Base-by-base conservation (phyloP, 345 rosid species). In the Hirschfeldia incana region DNA sequence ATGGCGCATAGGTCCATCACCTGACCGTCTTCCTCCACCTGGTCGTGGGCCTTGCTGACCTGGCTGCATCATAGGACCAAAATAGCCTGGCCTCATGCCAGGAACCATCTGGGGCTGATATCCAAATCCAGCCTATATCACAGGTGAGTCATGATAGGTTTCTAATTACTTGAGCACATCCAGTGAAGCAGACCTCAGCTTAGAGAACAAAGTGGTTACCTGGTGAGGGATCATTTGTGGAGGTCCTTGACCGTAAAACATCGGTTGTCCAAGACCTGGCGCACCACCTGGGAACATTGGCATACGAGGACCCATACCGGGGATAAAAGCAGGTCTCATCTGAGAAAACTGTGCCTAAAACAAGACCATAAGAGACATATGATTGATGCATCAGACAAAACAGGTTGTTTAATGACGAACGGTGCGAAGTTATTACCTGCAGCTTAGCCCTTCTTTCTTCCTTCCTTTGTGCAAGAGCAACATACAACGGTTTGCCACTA, bases 21-120 rank as follows among this genome's bases (percentile, higher is more conserved):
- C 95, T 27, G 90, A 80, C 46, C 94, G 85, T 76, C 98, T 85
- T 17, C 96, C 94, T 17, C 96, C 94, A 57, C 96, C 91, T 73
- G 96, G 93, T 30, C 94, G 92, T 75, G 86, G 97, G 5, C 92
- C 90, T 81, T 90, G 98, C 79, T 91, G 99, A 11, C 97, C 96
- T 69, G 86, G 97, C 84, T 87, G 98, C 79, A 89, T 97, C 97
- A 92, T 91, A 0, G 97, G 97, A 46, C 92, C 85, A 6, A 70
- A 82, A 65, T 42, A 78, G 70, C 46, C 67, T 59, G 85, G 85
- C 77, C 95, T 87, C 97, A 94, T 90, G 21, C 97, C 98, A 69
- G 97, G 97, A 80, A 94, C 90, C 49, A 93, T 89, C 82, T 93
- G 98, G 78, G 89, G 97, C 78, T 93, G 99, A 87, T 95, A 93